These are phyloP conservation scores for Beauveria bassiana DNA, from an alignment of 2,329 filamentous ascomycete genomes.

Conservation along the genomic window DNA sequence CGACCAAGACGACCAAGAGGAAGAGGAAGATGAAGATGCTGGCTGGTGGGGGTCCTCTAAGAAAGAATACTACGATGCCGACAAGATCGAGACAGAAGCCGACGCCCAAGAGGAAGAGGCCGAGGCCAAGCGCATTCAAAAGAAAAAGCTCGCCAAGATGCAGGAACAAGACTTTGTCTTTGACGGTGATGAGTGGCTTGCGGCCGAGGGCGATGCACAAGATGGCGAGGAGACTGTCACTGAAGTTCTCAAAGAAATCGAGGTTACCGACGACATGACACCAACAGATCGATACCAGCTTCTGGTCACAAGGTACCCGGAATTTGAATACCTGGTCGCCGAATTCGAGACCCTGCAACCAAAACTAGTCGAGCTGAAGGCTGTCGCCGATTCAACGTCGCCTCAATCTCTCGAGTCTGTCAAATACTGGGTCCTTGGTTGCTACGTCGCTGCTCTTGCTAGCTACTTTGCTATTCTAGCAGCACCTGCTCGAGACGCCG, in stretches of 20 bases:
- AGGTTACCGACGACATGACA: conserved; percentile 73
- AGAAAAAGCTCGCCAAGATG: conserved; percentile 86
- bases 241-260: conserved; percentile 76
- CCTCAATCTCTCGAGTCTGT: conserved; percentile 52
- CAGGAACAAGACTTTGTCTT: conserved; percentile 88
- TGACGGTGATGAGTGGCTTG: conserved; percentile 80
- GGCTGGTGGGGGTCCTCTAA: conserved; percentile 82
- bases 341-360: conserved; percentile 72
- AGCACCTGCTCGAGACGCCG: conserved; percentile 59
- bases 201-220: conserved; percentile 42
- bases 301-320: conserved; percentile 75
- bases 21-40: conserved; percentile 42
- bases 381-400: conserved; percentile 45
- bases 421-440: conserved; percentile 73
- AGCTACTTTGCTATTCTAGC: conserved; percentile 96
- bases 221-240: conserved; percentile 59
- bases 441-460: conserved; percentile 77
- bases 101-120: conserved; percentile 83
- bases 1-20: conserved; percentile 46
- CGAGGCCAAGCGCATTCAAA: conserved; percentile 80
- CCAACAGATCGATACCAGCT: conserved; percentile 67
- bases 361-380: conserved; percentile 50
- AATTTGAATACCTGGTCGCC: conserved; percentile 78
- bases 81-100: conserved; percentile 57
- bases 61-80: conserved; percentile 89